These are phyloP conservation scores for Saccharum spontaneum DNA, from an alignment of 176 grass and related monocot genomes.

Conservation along the genomic window DNA sequence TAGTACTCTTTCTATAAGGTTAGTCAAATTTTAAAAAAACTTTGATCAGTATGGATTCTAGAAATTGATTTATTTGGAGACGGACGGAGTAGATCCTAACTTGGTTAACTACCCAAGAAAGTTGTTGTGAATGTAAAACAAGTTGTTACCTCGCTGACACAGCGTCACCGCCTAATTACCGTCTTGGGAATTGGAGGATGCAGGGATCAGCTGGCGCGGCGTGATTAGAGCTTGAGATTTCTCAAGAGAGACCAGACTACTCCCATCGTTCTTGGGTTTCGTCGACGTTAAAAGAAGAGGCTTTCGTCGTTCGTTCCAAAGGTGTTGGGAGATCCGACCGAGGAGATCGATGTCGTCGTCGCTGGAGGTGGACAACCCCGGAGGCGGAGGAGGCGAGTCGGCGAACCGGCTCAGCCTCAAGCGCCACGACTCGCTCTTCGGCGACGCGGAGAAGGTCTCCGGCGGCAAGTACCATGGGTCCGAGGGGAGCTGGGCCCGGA, in stretches of 20 bases:
- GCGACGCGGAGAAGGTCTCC: slow-evolving; percentile 51
- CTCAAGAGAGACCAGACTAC: neutral
- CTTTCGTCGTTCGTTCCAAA: neutral
- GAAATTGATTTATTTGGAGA: too few species aligned
- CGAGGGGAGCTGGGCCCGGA: slow-evolving; percentile 24
- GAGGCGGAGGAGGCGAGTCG: neutral
- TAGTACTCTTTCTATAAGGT: too few species aligned
- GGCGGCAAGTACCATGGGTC: slow-evolving; percentile 27
- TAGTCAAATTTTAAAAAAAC: too few species aligned
- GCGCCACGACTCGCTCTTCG: slow-evolving; percentile 47
- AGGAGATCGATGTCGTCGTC: slow-evolving; percentile 34
- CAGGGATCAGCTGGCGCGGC: neutral
- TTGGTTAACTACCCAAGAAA: neutral
- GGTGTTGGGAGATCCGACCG: neutral
- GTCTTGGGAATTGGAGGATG: neutral
- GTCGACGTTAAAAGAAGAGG: neutral
- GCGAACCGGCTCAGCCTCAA: slow-evolving; percentile 31
- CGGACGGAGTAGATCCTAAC: neutral
- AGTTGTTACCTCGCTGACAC: slow-evolving; percentile 8
- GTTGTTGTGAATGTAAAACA: slow-evolving; percentile 21
- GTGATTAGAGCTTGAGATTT: slow-evolving; percentile 1
- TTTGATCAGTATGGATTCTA: too few species aligned
- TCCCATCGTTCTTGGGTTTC: neutral
- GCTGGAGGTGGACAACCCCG: slow-evolving; percentile 27
- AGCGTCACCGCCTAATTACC: neutral